phyloP scores from a whole-genome alignment of 2,329 filamentous ascomycete genomes.

The Zasmidium citrigriseum region DNA sequence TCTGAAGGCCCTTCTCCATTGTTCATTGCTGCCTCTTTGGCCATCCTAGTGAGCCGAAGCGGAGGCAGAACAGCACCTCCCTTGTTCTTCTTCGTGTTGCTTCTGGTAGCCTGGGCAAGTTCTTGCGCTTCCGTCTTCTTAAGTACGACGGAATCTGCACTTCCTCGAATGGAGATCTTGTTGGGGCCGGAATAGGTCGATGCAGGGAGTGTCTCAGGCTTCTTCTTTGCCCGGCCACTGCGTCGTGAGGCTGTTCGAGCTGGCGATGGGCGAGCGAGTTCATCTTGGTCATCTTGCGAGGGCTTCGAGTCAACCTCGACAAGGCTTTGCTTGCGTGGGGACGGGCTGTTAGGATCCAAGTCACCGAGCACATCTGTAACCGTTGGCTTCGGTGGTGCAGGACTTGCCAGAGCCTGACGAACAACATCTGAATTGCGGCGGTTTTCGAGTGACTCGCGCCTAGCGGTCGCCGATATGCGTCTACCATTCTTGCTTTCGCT shows the following conservation, averaged over 20 bases:
- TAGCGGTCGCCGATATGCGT: conserved; percentile 29
- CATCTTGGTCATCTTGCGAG: conserved; percentile 19
- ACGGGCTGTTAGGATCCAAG: conserved; percentile 52
- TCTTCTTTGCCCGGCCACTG: conserved; percentile 25
- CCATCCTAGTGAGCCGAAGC: conserved; percentile 46
- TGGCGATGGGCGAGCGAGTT: conserved; percentile 15
- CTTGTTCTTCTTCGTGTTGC: conserved; percentile 55
- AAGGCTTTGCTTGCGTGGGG: conserved; percentile 32
- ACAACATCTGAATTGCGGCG: conserved; percentile 50
- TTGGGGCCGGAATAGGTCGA: conserved; percentile 39
- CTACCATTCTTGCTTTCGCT: conserved; percentile 45
- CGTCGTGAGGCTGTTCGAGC: conserved; percentile 17
- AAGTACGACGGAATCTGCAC: conserved; percentile 43
- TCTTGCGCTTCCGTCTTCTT: conserved; percentile 53
- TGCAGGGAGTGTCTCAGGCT: conserved; percentile 19
- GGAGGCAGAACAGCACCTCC: conserved; percentile 46
- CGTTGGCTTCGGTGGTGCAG: conserved; percentile 29
- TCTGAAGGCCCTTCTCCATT: conserved; percentile 12
- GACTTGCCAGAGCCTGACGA: conserved; percentile 48
- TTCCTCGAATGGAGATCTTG: conserved; percentile 47
- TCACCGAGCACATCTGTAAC: conserved; percentile 41
- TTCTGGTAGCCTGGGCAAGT: conserved; percentile 45
- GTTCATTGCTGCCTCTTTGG: conserved; percentile 17
- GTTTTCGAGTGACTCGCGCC: conserved; percentile 47
- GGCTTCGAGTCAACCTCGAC: conserved; percentile 7